phyloP scores from a whole-genome alignment of 2,329 filamentous ascomycete species.

The Cladosporium sp. region DNA sequence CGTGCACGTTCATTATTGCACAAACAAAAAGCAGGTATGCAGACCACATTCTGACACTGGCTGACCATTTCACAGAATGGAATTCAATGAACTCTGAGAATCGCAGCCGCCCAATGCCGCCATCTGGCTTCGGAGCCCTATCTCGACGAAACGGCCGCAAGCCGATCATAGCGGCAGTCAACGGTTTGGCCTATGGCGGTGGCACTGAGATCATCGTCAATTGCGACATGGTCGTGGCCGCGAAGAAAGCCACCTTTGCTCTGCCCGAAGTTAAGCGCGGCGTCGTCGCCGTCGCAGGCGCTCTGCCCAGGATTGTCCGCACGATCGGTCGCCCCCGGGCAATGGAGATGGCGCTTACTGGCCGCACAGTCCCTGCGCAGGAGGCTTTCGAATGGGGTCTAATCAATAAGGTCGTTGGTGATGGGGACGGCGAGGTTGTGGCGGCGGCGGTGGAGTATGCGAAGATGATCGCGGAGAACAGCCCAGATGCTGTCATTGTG shows the following conservation, averaged over 20 bases:
- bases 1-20: neutral
- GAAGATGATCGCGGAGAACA: slow-evolving; percentile 55
- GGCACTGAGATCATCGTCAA: slow-evolving; percentile 72
- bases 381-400: slow-evolving; percentile 62
- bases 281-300: slow-evolving; percentile 65
- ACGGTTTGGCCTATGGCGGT: slow-evolving; percentile 68
- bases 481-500: slow-evolving; percentile 71
- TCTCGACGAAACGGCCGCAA: slow-evolving; percentile 64
- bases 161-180: slow-evolving; percentile 69
- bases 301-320: slow-evolving; percentile 59
- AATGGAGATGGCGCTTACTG: slow-evolving; percentile 64
- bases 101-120: slow-evolving; percentile 21
- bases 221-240: slow-evolving; percentile 63
- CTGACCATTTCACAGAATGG: slow-evolving; percentile 21
- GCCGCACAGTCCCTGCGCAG: slow-evolving; percentile 51
- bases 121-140: slow-evolving; percentile 58
- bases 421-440: slow-evolving; percentile 41
- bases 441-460: slow-evolving; percentile 57
- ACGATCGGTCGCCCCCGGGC: slow-evolving; percentile 64
- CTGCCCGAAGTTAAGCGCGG: slow-evolving; percentile 67
- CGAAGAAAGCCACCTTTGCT: slow-evolving; percentile 53
- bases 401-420: slow-evolving; percentile 58
- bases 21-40: neutral
- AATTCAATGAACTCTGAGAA: slow-evolving; percentile 25
- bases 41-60: neutral